Evolutionary conservation across 139 green algal species (phyloP), one percentile per base, ranked within the genome.

Genomic region (Volvox reticuliferus): DNA sequence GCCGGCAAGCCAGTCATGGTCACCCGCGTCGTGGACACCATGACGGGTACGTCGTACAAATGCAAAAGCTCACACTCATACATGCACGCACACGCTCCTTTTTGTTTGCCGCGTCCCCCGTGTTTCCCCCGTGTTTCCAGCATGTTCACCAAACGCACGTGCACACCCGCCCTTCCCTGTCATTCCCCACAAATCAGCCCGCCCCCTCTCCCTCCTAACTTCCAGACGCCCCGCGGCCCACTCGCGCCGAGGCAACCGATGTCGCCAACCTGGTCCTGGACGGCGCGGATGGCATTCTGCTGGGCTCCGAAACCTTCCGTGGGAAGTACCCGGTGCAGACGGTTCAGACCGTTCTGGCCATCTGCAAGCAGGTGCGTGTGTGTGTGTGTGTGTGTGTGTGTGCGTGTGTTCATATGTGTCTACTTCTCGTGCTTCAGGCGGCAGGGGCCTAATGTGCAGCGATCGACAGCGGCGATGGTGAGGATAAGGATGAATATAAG

Each of bases 231-330:
- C 96, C 96, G 22, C 92, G 96, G 19, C 95, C 96, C 68, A 97
- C 96, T 30, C 93, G 96, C 65, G 97, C 97, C 12, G 97, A 99
- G 93, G 97, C 96, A 1, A 98, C 97, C 0, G 98, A 99, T 92
- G 97, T 99, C 62, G 98, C 97, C 90, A 99, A 99, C 93, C 95
- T 97, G 50, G 96, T 99, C 88, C 94, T 99, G 69, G 97, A 99
- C 83, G 97, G 97, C 24, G 93, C 94, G 1, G 95, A 95, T 89
- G 83, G 88, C 68, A 91, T 98, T 26, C 82, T 99, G 93, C 96
- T 99, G 84, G 97, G 96, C 28, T 96, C 95, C 0, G 97, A 99
- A 92, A 99, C 97, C 19, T 97, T 98, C 96, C 90, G 96, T 0
- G 97, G 97, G 28, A 94, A 96, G 90, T 95, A 94, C 90, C 86